phyloP scores from a whole-genome alignment of 805 yeast genomes.

The Scheffersomyces amazonensis region DNA sequence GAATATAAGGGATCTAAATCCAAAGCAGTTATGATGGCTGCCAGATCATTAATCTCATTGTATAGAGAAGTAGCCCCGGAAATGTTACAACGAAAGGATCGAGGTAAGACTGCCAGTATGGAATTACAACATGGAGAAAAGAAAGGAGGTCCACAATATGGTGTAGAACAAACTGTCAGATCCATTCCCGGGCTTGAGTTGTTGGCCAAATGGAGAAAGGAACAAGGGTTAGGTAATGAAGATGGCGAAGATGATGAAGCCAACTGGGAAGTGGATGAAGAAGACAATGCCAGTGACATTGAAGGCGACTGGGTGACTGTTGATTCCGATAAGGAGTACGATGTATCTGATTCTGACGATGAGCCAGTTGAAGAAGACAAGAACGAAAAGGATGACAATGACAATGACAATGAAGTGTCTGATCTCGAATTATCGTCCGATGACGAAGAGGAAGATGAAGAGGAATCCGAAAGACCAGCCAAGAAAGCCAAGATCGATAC shows the following conservation, averaged over 20 bases:
- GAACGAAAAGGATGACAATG: conserved; percentile 22
- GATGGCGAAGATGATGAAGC: conserved; percentile 34
- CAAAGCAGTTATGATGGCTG: conserved; percentile 93
- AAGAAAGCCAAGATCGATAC: conserved; percentile 19
- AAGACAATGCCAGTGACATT: conserved; percentile 49
- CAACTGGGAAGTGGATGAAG: conserved; percentile 62
- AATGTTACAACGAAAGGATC: conserved; percentile 83
- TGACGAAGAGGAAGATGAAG: conserved; percentile 39
- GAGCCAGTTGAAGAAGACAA: conserved; percentile 39
- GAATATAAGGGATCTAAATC: conserved; percentile 92
- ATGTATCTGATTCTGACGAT: conserved; percentile 50
- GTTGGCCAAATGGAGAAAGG: conserved; percentile 79
- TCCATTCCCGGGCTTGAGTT: conserved; percentile 91
- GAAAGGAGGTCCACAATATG: conserved; percentile 55
- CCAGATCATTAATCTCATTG: conserved; percentile 77
- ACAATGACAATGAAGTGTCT: conserved; percentile 25
- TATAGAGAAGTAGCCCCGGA: conserved; percentile 97
- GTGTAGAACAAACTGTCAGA: conserved; percentile 66
- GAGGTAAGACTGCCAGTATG: conserved; percentile 91
- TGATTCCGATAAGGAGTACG: conserved; percentile 76
- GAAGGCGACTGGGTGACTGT: conserved; percentile 94
- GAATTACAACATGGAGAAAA: conserved; percentile 65
- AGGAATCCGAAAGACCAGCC: conserved; percentile 23
- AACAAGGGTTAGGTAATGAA: conserved; percentile 54
- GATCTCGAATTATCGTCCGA: conserved; percentile 24